Evolutionary conservation across 306 rosid genomes (phyloP).

Genomic region (Potentilla sterilis): DNA sequence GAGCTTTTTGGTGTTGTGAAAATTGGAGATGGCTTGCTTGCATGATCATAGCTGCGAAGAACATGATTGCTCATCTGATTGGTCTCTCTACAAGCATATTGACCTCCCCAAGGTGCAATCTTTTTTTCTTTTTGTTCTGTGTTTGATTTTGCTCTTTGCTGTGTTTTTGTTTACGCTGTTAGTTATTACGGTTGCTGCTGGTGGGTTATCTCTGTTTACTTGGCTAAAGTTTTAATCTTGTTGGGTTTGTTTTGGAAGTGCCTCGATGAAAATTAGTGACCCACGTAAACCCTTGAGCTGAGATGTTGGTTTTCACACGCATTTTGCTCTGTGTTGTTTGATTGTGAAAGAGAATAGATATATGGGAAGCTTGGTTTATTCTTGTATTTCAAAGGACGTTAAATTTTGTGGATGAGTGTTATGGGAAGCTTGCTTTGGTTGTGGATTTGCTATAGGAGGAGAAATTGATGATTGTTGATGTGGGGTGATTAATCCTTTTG

Average conservation of each 20-base stretch:
- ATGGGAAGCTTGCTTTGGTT: not conserved
- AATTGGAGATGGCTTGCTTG: conserved; percentile 68
- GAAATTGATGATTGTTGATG: not conserved
- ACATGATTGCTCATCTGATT: conserved; percentile 83
- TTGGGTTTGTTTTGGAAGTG: not conserved
- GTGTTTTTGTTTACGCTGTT: not conserved
- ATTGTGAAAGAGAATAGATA: not conserved
- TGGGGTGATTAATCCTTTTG: not conserved
- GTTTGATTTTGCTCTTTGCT: not conserved
- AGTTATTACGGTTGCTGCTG: not conserved
- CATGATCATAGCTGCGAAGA: conserved; percentile 96
- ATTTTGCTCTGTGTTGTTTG: not conserved
- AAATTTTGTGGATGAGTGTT: not conserved
- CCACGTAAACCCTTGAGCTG: not conserved
- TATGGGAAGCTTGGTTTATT: not conserved
- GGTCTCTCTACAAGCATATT: conserved; percentile 88
- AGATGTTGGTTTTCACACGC: not conserved
- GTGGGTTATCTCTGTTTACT: not conserved
- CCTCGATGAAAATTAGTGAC: not conserved
- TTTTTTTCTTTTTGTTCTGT: not conserved
- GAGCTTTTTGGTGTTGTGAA: not conserved
- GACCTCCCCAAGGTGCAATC: conserved; percentile 73
- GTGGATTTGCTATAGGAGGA: not conserved
- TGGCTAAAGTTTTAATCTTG: not conserved
- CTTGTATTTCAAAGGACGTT: not conserved